phyloP scores from a whole-genome alignment of 352 stramenopile species.

The Phytophthora syringae region DNA sequence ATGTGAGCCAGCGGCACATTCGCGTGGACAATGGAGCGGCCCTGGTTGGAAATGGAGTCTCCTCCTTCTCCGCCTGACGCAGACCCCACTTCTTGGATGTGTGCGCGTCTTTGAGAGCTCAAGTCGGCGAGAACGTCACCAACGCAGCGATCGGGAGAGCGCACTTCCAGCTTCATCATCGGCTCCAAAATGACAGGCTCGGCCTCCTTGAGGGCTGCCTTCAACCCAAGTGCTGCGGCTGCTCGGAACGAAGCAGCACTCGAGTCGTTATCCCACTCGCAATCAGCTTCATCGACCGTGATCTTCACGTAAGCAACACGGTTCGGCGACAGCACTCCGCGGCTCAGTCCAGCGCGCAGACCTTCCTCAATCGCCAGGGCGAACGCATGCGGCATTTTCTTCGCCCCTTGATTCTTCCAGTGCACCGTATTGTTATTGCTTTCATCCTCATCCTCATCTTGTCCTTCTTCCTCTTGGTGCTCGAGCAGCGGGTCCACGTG shows the following conservation, averaged over 20 bases:
- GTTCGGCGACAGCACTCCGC: conserved; percentile 63
- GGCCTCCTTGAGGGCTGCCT: conserved; percentile 62
- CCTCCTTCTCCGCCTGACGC: conserved; percentile 29
- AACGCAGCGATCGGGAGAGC: conserved; percentile 62
- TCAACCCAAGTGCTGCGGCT: conserved; percentile 57
- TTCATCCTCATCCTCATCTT: conserved; percentile 27
- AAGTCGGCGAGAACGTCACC: conserved; percentile 83
- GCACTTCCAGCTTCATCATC: conserved; percentile 80
- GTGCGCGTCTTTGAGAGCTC: conserved; percentile 68
- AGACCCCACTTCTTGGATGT: conserved; percentile 70
- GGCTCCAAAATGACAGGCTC: conserved; percentile 72
- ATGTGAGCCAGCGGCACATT: conserved; percentile 78
- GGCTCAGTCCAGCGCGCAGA: conserved; percentile 57
- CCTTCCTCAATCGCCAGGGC: conserved; percentile 73
- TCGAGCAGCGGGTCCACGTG: conserved; percentile 57
- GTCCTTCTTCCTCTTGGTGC: conserved; percentile 29
- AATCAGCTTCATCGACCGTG: conserved; percentile 61
- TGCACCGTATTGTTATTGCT: conserved; percentile 64
- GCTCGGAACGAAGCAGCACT: conserved; percentile 73
- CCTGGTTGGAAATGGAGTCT: conserved; percentile 27
- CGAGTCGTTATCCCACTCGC: conserved; percentile 68
- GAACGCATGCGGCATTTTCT: conserved; percentile 74
- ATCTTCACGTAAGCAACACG: conserved; percentile 75
- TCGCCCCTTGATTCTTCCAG: conserved; percentile 53
- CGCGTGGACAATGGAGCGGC: conserved; percentile 65